Percentiles rank a stretch among this genome's conserved stretches.
phyloP scores from a whole-genome alignment of 2,329 filamentous ascomycete genomes.

The Stemphylium vesicarium region DNA sequence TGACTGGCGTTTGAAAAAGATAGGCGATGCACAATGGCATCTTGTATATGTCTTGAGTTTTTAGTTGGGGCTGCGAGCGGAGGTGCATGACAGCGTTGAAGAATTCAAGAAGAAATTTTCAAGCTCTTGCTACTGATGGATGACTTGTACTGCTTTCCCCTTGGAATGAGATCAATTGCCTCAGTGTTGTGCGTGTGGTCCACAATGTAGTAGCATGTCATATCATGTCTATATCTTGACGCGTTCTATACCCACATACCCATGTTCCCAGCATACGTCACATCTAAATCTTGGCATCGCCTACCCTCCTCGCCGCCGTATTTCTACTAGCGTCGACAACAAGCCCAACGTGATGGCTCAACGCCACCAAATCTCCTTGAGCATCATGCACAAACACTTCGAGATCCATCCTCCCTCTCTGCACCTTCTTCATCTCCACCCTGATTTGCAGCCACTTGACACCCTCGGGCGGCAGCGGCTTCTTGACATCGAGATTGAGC shows the following conservation, averaged over 20 bases:
- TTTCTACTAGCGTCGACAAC: constrained; percentile 70
- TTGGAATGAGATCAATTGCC: not conserved
- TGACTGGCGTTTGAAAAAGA: constrained; percentile 14
- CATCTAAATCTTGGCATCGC: constrained; percentile 45
- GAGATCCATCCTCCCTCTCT: constrained; percentile 75
- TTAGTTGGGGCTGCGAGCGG: not conserved
- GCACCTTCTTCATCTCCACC: constrained; percentile 69
- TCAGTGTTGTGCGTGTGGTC: not conserved
- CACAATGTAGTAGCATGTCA: not conserved
- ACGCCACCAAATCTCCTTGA: constrained; percentile 67
- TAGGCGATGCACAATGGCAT: not conserved
- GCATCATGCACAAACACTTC: constrained; percentile 73
- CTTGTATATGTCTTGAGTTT: not conserved
- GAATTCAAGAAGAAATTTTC: not conserved
- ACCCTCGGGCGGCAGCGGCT: constrained; percentile 69
- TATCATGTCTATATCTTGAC: not conserved
- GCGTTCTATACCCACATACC: not conserved
- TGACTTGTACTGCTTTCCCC: not conserved
- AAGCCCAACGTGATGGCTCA: constrained; percentile 72
- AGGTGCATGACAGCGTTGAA: not conserved
- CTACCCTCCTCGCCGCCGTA: constrained; percentile 56
- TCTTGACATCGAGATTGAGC: constrained; percentile 80
- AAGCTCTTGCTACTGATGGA: not conserved
- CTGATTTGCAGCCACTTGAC: constrained; percentile 75
- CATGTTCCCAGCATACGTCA: not conserved